Evolutionary conservation across 2,329 filamentous ascomycete genomes (phyloP).

Genomic region (Pseudogymnoascus sp.): DNA sequence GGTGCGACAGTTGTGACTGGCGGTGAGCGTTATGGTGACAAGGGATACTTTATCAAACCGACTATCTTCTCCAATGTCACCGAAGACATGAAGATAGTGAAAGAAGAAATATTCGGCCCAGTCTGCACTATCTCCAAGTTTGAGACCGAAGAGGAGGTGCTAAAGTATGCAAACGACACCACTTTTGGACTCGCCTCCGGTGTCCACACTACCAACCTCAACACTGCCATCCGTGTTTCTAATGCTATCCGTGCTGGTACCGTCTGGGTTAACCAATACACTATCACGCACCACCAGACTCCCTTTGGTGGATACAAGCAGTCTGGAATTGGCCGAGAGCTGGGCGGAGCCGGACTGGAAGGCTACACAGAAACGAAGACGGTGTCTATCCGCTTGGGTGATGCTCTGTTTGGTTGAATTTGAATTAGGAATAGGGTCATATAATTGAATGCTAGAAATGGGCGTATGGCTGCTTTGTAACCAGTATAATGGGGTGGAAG

Average conservation of each 20-base stretch:
- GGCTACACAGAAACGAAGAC: conserved; percentile 65
- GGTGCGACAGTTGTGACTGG: conserved; percentile 57
- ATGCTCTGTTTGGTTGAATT: conserved; percentile 32
- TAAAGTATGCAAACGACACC: conserved; percentile 53
- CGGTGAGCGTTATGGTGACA: conserved; percentile 55
- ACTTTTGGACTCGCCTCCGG: conserved; percentile 61
- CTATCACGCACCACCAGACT: conserved; percentile 59
- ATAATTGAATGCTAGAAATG: too few relatives aligned
- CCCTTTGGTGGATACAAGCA: conserved; percentile 71
- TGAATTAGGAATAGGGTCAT: background rate
- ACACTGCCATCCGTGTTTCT: conserved; percentile 57
- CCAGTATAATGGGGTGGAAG: too few relatives aligned
- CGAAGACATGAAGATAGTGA: conserved; percentile 64
- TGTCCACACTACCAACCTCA: conserved; percentile 59
- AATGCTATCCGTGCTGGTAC: conserved; percentile 52
- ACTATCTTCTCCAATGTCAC: conserved; percentile 65
- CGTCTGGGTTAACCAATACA: conserved; percentile 41
- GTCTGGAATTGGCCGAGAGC: conserved; percentile 65
- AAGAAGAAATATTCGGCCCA: conserved; percentile 68
- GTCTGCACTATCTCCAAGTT: conserved; percentile 65
- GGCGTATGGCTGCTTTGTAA: too few relatives aligned
- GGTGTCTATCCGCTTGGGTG: conserved; percentile 46
- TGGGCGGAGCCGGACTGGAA: conserved; percentile 56
- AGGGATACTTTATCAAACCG: conserved; percentile 65
- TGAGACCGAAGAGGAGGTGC: conserved; percentile 57